Percentiles rank a stretch among this genome's conserved stretches.
phyloP scores from a whole-genome alignment of 352 stramenopile genomes.

The Globisporangium camurandrum region DNA sequence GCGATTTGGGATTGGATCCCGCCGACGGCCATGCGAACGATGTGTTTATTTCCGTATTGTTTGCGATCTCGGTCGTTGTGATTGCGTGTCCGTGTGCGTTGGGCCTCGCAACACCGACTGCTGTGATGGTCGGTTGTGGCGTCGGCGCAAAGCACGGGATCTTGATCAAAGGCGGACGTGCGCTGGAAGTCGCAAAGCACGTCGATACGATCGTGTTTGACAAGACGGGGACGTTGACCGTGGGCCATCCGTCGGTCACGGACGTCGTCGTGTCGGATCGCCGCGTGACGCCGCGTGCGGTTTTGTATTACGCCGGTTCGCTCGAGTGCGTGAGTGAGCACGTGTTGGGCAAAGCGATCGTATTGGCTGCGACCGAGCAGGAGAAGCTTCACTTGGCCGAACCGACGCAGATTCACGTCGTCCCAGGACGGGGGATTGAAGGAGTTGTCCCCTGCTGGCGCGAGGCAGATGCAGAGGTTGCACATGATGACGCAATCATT shows the following conservation, averaged over 20 bases:
- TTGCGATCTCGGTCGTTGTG: conserved; percentile 85
- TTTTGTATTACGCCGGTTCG: conserved; percentile 75
- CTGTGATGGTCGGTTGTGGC: conserved; percentile 85
- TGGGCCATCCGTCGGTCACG: conserved; percentile 69
- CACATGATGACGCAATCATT: conserved; percentile 5
- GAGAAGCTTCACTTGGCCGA: conserved; percentile 72
- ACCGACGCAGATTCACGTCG: conserved; percentile 60
- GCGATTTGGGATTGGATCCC: conserved; percentile 37
- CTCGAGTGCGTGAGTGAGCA: conserved; percentile 84
- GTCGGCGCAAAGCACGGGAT: conserved; percentile 85
- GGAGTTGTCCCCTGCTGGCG: conserved; percentile 39
- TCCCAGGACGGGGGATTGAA: conserved; percentile 75
- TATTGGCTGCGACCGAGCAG: conserved; percentile 62
- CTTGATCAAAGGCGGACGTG: conserved; percentile 80
- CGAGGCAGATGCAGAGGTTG: background rate
- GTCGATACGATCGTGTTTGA: conserved; percentile 90
- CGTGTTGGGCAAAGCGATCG: conserved; percentile 78
- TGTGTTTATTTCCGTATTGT: conserved; percentile 67
- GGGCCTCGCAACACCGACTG: conserved; percentile 75
- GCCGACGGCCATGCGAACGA: conserved; percentile 55
- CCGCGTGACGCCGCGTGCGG: conserved; percentile 49
- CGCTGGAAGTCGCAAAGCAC: conserved; percentile 75
- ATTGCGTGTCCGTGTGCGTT: conserved; percentile 85
- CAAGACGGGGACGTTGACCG: conserved; percentile 91
- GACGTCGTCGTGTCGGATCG: conserved; percentile 69